Conservation (phyloP, 1,284 basidiomycete species). For the Leccinum pachyderme region DNA sequence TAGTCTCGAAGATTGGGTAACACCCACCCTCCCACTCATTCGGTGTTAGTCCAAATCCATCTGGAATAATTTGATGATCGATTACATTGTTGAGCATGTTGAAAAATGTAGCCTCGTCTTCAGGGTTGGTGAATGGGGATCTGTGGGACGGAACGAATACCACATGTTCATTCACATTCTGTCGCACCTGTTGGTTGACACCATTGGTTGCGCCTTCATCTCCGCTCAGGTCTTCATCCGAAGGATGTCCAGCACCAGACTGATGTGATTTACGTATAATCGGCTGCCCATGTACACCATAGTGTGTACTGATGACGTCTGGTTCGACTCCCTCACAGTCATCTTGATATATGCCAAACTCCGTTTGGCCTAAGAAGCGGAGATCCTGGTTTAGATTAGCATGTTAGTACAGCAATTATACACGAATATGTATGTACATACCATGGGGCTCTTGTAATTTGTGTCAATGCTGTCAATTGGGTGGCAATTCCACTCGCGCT, state of each 20-base stretch:
- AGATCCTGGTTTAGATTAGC: constrained; percentile 1
- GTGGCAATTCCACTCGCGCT: constrained; percentile 30
- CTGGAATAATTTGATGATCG: neutral
- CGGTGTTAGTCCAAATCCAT: neutral
- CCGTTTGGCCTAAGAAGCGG: neutral
- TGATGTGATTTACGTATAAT: neutral
- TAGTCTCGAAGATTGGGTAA: neutral
- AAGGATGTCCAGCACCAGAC: neutral
- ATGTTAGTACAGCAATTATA: neutral
- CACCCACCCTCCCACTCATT: neutral
- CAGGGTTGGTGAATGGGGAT: neutral
- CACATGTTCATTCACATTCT: neutral
- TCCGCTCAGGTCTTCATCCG: neutral
- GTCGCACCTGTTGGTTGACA: too few relatives aligned
- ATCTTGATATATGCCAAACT: neutral
- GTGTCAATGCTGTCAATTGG: neutral
- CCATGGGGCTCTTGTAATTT: neutral
- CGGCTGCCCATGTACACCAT: neutral
- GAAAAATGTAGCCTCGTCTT: neutral
- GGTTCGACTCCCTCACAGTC: neutral
- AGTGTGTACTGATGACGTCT: neutral
- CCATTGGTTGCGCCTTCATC: neutral
- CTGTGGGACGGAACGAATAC: neutral
- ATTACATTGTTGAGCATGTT: neutral
- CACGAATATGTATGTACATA: neutral